Percentiles rank a stretch among this genome's conserved stretches.
Evolutionary conservation across 202 grass and related monocot species (phyloP).

Genomic region (Cymbopogon flexuosus): DNA sequence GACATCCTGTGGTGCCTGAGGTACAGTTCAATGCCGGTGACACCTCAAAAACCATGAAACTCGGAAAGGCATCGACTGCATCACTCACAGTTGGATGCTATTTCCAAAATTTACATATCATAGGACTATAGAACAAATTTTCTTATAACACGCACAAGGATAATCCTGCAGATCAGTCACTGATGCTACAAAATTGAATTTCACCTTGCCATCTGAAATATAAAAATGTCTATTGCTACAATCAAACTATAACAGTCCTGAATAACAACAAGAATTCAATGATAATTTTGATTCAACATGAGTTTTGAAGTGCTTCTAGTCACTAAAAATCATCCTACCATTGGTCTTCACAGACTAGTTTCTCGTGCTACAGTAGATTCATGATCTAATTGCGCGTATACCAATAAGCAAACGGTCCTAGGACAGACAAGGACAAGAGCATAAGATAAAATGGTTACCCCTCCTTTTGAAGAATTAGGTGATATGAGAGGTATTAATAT

Average conservation of each 20-base stretch:
- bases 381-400: background rate
- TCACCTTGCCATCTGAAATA: conserved; percentile 1
- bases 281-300: background rate
- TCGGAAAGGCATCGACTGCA: background rate
- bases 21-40: background rate
- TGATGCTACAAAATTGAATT: background rate
- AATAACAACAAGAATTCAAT: background rate
- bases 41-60: background rate
- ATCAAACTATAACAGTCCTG: background rate
- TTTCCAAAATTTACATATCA: conserved; percentile 3
- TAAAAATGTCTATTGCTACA: background rate
- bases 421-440: background rate
- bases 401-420: conserved; percentile 23
- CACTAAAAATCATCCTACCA: background rate
- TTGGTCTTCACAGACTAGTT: background rate
- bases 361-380: background rate
- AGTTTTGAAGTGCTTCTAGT: conserved; percentile 9
- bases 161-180: background rate
- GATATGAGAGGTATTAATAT: conserved; percentile 97
- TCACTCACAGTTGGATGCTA: background rate
- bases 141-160: background rate
- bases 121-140: background rate
- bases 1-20: background rate
- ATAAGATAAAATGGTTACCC: conserved; percentile 66
- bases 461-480: conserved; percentile 99